Evolutionary conservation across 306 rosid species (phyloP), one percentile per base, ranked within the genome.

Genomic region (Albizia julibrissin): DNA sequence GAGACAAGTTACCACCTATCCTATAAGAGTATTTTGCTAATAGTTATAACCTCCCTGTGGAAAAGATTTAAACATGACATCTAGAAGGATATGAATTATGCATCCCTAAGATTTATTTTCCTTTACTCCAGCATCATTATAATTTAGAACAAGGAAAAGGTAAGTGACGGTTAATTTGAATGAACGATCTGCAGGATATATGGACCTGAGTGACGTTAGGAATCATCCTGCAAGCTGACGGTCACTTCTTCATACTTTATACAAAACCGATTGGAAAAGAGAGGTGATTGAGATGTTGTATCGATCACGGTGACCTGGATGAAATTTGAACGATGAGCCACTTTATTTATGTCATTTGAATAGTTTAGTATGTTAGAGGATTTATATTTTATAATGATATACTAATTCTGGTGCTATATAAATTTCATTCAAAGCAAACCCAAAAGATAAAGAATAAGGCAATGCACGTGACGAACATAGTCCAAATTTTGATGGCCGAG

Each of bases 171-270:
- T 10, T 67, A 29, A 6, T 75, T 5, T 33, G 13, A 5, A 21
- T 46, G 40, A 31, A 54, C n/a, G n/a, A 81, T 81, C 80, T 83
- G 24, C 81, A 95, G 98, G 98, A 97, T 8, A 95, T 91, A 14
- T 93, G 98, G 95, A 77, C 12, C 0, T 95, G 98, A 22, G 93
- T 95, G 97, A 33, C 93, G 46, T 0, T 27, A 1, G 98, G 98
- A 74, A 93, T 95, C 6, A 12, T 95, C 37, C 12, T 93, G 13
- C 98, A 95, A 73, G 10, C 47, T 43, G 10, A 11, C 13, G 47
- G 10, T 43, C 3, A 8, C 1, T 43, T 43, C 47, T 11, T 43
- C 47, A 6, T 37, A 37, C 47, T 8, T 43, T 0, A 37, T 43
- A 43, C 47, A 43, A 43, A 43, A 43, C 47, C 47, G 3, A 10